Conservation (phyloP, 495 filamentous ascomycete genomes). For the Poronia punctata region DNA sequence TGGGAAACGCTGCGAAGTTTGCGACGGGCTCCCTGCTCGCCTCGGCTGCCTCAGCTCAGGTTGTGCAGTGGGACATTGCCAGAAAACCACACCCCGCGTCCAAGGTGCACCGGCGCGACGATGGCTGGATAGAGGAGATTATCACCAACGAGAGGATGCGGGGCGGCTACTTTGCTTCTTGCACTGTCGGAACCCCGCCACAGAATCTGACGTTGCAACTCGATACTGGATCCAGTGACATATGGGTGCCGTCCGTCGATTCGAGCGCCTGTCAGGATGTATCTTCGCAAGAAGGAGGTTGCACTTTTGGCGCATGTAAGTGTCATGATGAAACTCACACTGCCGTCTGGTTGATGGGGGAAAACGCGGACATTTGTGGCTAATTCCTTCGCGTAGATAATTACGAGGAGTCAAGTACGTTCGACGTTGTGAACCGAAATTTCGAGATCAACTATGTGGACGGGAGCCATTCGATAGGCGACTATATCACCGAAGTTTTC, state of each 20-base stretch:
- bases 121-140: conserved; percentile 27
- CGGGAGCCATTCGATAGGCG: conserved; percentile 64
- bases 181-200: conserved; percentile 62
- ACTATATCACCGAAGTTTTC: conserved; percentile 77
- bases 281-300: conserved; percentile 25
- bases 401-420: conserved; percentile 58
- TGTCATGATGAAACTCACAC: too few relatives aligned
- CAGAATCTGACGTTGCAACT: conserved; percentile 64
- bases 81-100: conserved; percentile 14
- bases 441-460: conserved; percentile 92
- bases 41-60: conserved; percentile 24
- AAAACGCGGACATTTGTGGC: conserved; percentile 3
- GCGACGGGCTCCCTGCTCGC: conserved; percentile 26
- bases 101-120: conserved; percentile 26
- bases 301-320: conserved; percentile 43
- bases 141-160: conserved; percentile 36
- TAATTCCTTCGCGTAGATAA: conserved; percentile 46
- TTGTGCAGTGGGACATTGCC: conserved; percentile 39
- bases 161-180: conserved; percentile 61
- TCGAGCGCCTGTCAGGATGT: conserved; percentile 50
- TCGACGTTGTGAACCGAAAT: conserved; percentile 49
- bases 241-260: conserved; percentile 67
- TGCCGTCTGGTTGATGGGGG: too few relatives aligned
- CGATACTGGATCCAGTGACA: conserved; percentile 84
- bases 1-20: conserved; percentile 17